Conservation (phyloP, 2,329 filamentous ascomycete species). For the Westerdykella aurantiaca region DNA sequence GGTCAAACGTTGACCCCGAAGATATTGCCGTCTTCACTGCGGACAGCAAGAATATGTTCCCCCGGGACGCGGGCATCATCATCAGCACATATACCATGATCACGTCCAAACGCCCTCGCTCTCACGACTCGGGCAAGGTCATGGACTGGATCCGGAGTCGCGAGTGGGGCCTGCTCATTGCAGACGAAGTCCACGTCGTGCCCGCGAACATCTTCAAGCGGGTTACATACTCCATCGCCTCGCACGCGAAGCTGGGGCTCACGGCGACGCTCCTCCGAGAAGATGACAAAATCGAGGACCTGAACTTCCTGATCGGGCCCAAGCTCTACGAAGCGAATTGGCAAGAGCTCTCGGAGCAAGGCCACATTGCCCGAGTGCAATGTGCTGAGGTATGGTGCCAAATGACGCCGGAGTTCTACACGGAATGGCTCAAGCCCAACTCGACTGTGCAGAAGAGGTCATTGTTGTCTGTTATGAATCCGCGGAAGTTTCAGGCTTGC, state of each 20-base stretch:
- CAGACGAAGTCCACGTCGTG: constrained; percentile 97
- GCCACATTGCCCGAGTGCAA: constrained; percentile 93
- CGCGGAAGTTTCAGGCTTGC: constrained; percentile 91
- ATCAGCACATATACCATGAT: constrained; percentile 99
- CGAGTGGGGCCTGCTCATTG: constrained; percentile 95
- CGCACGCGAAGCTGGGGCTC: constrained; percentile 88
- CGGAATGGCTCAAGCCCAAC: constrained; percentile 69
- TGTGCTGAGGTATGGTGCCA: constrained; percentile 99
- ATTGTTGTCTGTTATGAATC: constrained; percentile 93
- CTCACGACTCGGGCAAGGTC: constrained; percentile 92
- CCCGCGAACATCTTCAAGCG: constrained; percentile 94
- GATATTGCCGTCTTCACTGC: constrained; percentile 95
- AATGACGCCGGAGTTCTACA: constrained; percentile 98
- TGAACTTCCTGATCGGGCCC: constrained; percentile 95
- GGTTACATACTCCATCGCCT: constrained; percentile 87
- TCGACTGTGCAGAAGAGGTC: constrained; percentile 59
- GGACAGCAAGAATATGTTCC: constrained; percentile 81
- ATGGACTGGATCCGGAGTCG: constrained; percentile 86
- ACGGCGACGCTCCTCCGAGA: constrained; percentile 92
- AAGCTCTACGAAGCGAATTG: constrained; percentile 98
- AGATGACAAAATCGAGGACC: constrained; percentile 95
- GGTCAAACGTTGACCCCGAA: constrained; percentile 95
- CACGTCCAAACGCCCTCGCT: constrained; percentile 79
- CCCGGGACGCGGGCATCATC: constrained; percentile 87
- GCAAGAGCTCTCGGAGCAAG: constrained; percentile 97